Evolutionary conservation across 306 rosid species (phyloP), one percentile per base, ranked within the genome.

Genomic region (Morella rubra): DNA sequence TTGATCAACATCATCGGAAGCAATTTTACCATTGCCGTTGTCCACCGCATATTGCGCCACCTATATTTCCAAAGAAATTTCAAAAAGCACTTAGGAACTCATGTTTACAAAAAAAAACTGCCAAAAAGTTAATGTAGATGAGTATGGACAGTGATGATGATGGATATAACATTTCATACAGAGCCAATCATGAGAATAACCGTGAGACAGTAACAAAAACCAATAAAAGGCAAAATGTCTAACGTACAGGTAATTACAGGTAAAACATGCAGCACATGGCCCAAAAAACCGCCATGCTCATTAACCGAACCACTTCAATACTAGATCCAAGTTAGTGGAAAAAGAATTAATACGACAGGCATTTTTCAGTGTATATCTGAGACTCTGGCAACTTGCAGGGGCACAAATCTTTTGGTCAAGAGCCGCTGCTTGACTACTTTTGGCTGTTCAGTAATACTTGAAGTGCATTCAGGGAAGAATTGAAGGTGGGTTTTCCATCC

Each of bases 11-110:
- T 73, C 77, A 72, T 82, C 74, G 15, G 73, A 81, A 11, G 97
- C 96, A 72, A 82, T 64, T 79, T 88, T 88, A 49, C 95, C 97
- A 79, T 88, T 85, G 73, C 93, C 97, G 73, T 83, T 77, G 56
- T 95, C 93, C 22, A 90, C 89, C 76, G 97, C 99, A 81, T 92
- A 90, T 69, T 88, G 99, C 3, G 93, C 97, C 76, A 95, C 91
- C 99, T 92, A 74, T 46, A 79, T 51, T 74, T 79, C 56, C 64
- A 74, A 65, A 68, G 70, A 77, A 83, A 68, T 27, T 77, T 68
- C 18, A 79, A 66, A 47, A 72, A 65, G 46, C 64, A 40, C 40
- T 71, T 75, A 64, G 58, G 78, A 84, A 62, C 73, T 54, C 51
- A 65, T 3, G 44, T 20, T 32, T 32, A n/a, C 52, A 42, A 37